Base-by-base conservation (phyloP, 371 early-diverging fungal species). In the Mucor velutinosus region DNA sequence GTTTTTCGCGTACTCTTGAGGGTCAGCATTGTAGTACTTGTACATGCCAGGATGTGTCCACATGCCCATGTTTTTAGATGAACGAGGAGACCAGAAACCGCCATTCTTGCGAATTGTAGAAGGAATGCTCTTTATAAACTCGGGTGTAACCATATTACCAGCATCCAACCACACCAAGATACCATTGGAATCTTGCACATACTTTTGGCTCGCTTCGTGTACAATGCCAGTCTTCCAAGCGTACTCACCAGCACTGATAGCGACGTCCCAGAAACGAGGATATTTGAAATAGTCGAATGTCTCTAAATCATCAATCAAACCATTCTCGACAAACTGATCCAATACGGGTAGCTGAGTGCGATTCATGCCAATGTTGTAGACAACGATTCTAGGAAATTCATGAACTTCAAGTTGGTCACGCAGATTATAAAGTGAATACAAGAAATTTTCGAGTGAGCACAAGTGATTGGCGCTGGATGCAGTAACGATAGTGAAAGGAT, bases 161-260 rank as follows among this genome's bases (percentile, higher is more conserved):
- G 86, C 78, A 67, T 87, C 87, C 15, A 86, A 60, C 87, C 87
- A 87, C 1, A 85, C 74, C 10, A 86, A 23, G 19, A 80, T 57
- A 6, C 87, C 87, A 7, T 78, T 79, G 58, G 75, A 77, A 12
- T 47, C 25, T 25, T 66, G n/a, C 8, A 32, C 56, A n/a, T 58
- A 58, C 19, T 45, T 60, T 19, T 59, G 27, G 37, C 77, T 69
- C 33, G 79, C 79, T 60, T 87, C 86, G 37, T 82, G 76, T 45
- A 87, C 73, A n/a, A 86, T 85, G 14, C 85, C 87, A 7, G 75
- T 77, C 63, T 87, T 87, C 87, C 87, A 87, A 7, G 79, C 87
- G 58, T 87, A 87, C 70, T 87, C 82, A 55, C 87, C 87, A 14
- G 80, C 75, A 32, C 73, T 75, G 17, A 75, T 65, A 4, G 65